Evolutionary conservation across 345 rosid genomes (phyloP), one percentile per base, ranked within the genome.

Genomic region (Acer saccharum): DNA sequence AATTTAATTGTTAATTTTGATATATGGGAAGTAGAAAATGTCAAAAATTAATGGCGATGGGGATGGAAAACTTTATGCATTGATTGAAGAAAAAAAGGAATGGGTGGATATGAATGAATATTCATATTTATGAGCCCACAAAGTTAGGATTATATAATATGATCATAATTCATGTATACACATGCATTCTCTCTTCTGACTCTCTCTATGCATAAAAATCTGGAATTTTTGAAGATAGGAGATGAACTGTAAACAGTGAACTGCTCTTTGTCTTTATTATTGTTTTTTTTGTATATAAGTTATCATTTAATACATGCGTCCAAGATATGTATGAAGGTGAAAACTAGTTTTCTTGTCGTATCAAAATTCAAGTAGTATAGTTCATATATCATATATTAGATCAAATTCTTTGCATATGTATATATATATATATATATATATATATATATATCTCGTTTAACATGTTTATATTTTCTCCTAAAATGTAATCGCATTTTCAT

Each of bases 11-110:
- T 16, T 54, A 16, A 46, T 9, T 54, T 16, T 14, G 58, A 54
- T 16, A 54, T 54, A 54, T 17, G 58, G 27, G 27, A 21, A 60
- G 27, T n/a, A 60, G 64, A 60, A 54, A 21, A 43, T 68, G 27
- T 68, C 18, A 68, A 68, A 43, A 68, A 68, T 65, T 32, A 6
- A 29, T 20, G 2, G 27, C 7, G 18, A 4, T 21, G 46, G 2
- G 10, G 65, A 73, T 44, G 25, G 43, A 10, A 14, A 73, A 63
- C 60, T 73, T 73, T 73, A 44, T 44, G 69, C 76, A 62, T 73
- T 73, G 25, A 73, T 35, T 20, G 11, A 18, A 55, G 74, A 32
- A 17, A 57, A n/a, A 32, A 35, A 14, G 16, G 20, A 50, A 46
- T 25, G 10, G 25, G 27, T 18, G 64, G 64, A 39, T 16, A 16